Conservation (phyloP, 2,329 filamentous ascomycete genomes). For the Neopestalotiopsis sp. region DNA sequence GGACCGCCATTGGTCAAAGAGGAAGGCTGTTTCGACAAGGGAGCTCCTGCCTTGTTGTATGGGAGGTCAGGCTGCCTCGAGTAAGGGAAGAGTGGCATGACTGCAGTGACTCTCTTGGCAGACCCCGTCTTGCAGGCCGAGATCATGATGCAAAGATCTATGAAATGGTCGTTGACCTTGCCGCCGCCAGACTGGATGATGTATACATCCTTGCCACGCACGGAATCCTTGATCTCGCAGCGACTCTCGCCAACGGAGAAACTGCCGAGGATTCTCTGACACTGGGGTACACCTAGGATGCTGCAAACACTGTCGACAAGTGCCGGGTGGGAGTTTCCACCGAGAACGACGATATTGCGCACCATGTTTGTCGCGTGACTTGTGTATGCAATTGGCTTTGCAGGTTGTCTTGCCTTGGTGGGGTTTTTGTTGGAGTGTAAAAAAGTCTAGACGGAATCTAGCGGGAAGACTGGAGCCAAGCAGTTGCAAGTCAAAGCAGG, state of each 20-base stretch:
- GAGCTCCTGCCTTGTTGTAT: constrained; percentile 94
- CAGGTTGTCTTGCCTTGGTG: background rate
- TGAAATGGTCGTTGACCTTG: constrained; percentile 93
- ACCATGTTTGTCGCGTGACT: constrained; percentile 60
- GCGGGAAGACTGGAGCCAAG: constrained; percentile 3
- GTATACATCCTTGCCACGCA: constrained; percentile 98
- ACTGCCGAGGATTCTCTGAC: constrained; percentile 84
- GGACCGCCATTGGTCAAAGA: constrained; percentile 59
- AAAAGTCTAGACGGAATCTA: background rate
- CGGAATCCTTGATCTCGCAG: constrained; percentile 95
- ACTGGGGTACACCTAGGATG: constrained; percentile 84
- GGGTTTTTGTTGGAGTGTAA: constrained; percentile 5
- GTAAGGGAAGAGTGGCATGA: constrained; percentile 95
- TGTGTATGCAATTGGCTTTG: background rate
- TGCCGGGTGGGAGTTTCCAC: constrained; percentile 89
- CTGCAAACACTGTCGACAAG: constrained; percentile 88
- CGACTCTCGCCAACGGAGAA: constrained; percentile 95
- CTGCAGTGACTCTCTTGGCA: constrained; percentile 89
- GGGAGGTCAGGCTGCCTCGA: constrained; percentile 94
- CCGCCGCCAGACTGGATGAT: constrained; percentile 95
- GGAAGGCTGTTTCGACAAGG: constrained; percentile 72
- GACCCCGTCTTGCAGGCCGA: constrained; percentile 97
- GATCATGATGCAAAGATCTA: constrained; percentile 97
- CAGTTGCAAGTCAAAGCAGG: background rate
- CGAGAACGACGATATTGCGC: constrained; percentile 91